Percentiles rank a stretch among this genome's conserved stretches.
Conservation (phyloP, 2,329 filamentous ascomycete species). For the Apiospora saccharicola region DNA sequence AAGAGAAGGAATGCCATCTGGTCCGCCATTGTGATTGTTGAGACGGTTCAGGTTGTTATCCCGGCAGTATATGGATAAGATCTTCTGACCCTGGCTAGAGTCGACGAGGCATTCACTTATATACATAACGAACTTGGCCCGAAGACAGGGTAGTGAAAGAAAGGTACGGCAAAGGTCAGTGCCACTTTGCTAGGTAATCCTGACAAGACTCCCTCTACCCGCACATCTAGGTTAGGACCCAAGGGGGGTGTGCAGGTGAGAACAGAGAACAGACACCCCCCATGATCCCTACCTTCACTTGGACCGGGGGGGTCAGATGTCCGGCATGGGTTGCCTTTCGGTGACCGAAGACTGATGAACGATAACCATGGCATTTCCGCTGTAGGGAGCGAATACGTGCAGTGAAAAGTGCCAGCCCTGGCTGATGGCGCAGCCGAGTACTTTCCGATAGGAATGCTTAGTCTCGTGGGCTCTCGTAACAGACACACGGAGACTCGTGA, state of each 20-base stretch:
- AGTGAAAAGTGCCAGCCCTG: constrained; percentile 2
- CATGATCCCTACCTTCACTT: constrained; percentile 38
- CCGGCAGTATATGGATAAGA: constrained; percentile 30
- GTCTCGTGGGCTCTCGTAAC: constrained; percentile 18
- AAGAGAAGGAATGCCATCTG: constrained; percentile 68
- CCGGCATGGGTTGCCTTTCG: constrained; percentile 49
- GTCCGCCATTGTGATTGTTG: constrained; percentile 50
- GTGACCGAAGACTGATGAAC: constrained; percentile 52
- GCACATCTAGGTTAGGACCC: constrained; percentile 10
- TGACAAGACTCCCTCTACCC: constrained; percentile 18
- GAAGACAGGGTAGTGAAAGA: constrained; percentile 28
- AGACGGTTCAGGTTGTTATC: constrained; percentile 36
- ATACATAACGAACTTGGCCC: constrained; percentile 34
- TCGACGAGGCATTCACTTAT: constrained; percentile 38
- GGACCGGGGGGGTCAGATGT: constrained; percentile 41
- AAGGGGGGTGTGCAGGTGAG: constrained; percentile 19
- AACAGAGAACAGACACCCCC: constrained; percentile 33
- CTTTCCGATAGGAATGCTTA: neutral
- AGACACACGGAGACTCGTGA: constrained; percentile 14
- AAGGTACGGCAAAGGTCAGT: constrained; percentile 38
- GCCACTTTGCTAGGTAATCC: constrained; percentile 27
- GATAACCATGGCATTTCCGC: constrained; percentile 47
- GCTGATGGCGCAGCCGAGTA: constrained; percentile 7
- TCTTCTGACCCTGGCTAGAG: constrained; percentile 28
- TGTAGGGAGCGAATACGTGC: constrained; percentile 38